Evolutionary conservation across 2,329 filamentous ascomycete genomes (phyloP), one percentile per base, ranked within the genome.

Genomic region (Paecilomyces variotii): DNA sequence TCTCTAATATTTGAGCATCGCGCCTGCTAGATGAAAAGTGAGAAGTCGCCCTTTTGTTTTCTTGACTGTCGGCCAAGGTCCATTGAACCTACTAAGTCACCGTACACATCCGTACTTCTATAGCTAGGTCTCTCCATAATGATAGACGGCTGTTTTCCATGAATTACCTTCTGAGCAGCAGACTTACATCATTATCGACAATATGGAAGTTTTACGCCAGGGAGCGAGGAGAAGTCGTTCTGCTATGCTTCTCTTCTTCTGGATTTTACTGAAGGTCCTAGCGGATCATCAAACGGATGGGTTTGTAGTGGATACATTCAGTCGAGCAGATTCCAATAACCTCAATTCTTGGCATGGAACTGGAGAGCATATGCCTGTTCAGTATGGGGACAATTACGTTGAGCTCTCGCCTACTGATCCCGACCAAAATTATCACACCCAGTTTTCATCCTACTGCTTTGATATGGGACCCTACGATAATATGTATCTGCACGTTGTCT

Each of bases 331-430:
- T 60, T 78, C 72, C 27, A 89, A 89, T 65, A 79, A 82, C 19
- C 78, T 88, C 2, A 82, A 81, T 2, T 80, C 83, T 70, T 89
- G 84, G 81, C 86, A 88, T 68, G 86, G 87, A 9, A 78, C 78
- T n/a, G 84, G 86, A 53, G 85, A 88, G 60, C 78, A 79, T 14
- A 79, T 87, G 66, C 75, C 72, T 4, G 70, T 83, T 26, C 80
- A 78, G 11, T 82, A 82, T 64, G 75, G 76, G n/a, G 70, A 72
- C 56, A 79, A 79, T 60, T 78, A 76, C 60, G 73, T 88, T 61
- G 82, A 78, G 6, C 78, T 88, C 61, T 79, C 78, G 61, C 84
- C 83, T 10, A 78, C 78, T 28, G 82, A 87, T 65, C 78, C 85
- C 5, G 85, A 87, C 64, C 79, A 85, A 59, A 79, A 80, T 54